Evolutionary conservation across 1,284 basidiomycete species (phyloP).

Genomic region (Coniophora puteana): DNA sequence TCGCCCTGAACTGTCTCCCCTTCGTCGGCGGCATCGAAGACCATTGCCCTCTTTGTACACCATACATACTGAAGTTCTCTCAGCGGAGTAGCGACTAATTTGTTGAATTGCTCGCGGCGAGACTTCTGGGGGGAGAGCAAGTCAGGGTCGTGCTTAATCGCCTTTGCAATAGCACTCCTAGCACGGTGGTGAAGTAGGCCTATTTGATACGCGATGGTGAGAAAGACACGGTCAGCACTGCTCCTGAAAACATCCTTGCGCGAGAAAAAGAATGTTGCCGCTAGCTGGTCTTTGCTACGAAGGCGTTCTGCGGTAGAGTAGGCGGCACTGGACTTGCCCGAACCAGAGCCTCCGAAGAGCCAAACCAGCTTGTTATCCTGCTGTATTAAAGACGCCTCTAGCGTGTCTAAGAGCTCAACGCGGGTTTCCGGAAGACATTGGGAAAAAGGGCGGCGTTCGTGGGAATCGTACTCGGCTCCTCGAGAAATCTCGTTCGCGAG

Average conservation of each 20-base stretch:
- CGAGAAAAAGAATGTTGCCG: conserved; percentile 19
- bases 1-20: conserved; percentile 18
- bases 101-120: conserved; percentile 19
- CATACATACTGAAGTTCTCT: neutral
- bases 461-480: conserved; percentile 17
- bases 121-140: conserved; percentile 17
- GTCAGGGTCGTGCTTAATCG: conserved; percentile 17
- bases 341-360: conserved; percentile 16
- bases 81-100: conserved; percentile 12
- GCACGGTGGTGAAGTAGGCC: conserved; percentile 8
- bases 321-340: conserved; percentile 19
- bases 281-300: conserved; percentile 10
- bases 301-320: conserved; percentile 18
- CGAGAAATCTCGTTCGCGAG: too few relatives aligned
- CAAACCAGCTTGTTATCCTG: conserved; percentile 13
- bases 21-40: conserved; percentile 19
- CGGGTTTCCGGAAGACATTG: conserved; percentile 21
- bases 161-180: conserved; percentile 4
- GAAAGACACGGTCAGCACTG: conserved; percentile 11
- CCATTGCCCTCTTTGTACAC: conserved; percentile 9
- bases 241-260: conserved; percentile 13
- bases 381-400: conserved; percentile 14
- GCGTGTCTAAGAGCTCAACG: conserved; percentile 13
- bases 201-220: conserved; percentile 13
- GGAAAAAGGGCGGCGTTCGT: conserved; percentile 17